Base-by-base conservation (phyloP, 495 filamentous ascomycete species). In the Ascodesmis nigricans region DNA sequence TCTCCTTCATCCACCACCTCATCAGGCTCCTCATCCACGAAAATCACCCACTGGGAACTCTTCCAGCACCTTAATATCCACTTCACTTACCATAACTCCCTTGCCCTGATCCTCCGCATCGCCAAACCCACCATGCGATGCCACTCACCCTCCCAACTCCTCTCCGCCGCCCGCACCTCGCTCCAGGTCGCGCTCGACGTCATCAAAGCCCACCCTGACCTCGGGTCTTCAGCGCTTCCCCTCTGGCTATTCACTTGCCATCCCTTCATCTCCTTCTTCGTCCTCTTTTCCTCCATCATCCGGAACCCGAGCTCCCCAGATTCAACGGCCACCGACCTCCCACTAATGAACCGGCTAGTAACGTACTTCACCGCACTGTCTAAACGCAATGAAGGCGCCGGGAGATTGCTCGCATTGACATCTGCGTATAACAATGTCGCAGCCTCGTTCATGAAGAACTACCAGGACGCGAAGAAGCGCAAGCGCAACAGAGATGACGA, bases 261-360 rank as follows among this genome's bases (percentile, higher is more conserved):
- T 6, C 47, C 47, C 2, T 51, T 51, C 33, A 51, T 47, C 1
- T 28, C 37, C 5, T 51, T 58, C 52, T 14, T 61, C 58, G 27
- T 58, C 51, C 16, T 63, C 46, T 29, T 63, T 60, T 46, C 61
- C 53, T 36, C 57, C 45, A 36, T 65, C 54, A 29, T 52, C 45
- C 20, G 54, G 45, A 30, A 63, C 49, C 46, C 67, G 46, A 20
- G 62, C 53, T 43, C 63, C 1, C 21, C 27, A 6, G 23, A 36
- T 0, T 40, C 40, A 1, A 49, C 15, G 17, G 19, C 34, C 0
- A 35, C 49, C 1, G 46, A 49, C 21, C 48, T 49, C 11, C 36
- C 28, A 7, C 33, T 49, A 2, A 49, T 49, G 46, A 48, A 49
- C 16, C 28, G 19, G 7, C 46, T 49, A 4, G 45, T 49, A 14